phyloP scores from a whole-genome alignment of 2,329 filamentous ascomycete species.

The Cladophialophora psammophila region DNA sequence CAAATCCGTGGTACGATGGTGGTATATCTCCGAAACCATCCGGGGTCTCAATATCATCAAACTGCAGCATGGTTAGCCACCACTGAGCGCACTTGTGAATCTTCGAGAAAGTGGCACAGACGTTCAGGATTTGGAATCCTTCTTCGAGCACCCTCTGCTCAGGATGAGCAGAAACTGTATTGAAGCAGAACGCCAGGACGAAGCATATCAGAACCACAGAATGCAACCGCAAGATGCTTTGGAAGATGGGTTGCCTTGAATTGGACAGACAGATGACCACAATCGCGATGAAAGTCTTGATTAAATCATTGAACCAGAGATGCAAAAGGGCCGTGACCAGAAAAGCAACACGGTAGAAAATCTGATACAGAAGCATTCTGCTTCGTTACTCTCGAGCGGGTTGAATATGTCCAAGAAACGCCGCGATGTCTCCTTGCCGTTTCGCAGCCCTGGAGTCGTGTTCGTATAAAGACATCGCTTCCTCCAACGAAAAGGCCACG shows the following conservation, averaged over 20 bases:
- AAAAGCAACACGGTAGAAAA: conserved; percentile 26
- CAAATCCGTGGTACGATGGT: conserved; percentile 30
- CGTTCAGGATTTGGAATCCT: conserved; percentile 12
- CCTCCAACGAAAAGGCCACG: not conserved
- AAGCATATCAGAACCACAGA: conserved; percentile 31
- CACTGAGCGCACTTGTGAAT: not conserved
- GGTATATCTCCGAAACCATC: conserved; percentile 31
- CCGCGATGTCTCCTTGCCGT: not conserved
- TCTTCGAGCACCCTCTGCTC: conserved; percentile 10
- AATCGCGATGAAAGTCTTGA: conserved; percentile 11
- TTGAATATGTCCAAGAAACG: not conserved
- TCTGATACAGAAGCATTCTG: conserved; percentile 20
- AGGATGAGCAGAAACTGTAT: conserved; percentile 25
- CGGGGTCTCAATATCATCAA: conserved; percentile 34
- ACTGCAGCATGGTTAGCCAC: conserved; percentile 21
- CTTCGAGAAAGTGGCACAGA: conserved; percentile 8
- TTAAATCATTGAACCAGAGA: conserved; percentile 31
- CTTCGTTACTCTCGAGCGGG: not conserved
- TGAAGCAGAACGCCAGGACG: conserved; percentile 32
- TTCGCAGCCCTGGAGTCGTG: not conserved
- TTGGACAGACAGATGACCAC: conserved; percentile 23
- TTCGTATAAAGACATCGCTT: not conserved
- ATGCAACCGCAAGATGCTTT: conserved; percentile 28
- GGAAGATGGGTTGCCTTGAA: conserved; percentile 17
- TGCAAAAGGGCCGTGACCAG: conserved; percentile 29